phyloP scores from a whole-genome alignment of 345 rosid species.

The Salix caprea region DNA sequence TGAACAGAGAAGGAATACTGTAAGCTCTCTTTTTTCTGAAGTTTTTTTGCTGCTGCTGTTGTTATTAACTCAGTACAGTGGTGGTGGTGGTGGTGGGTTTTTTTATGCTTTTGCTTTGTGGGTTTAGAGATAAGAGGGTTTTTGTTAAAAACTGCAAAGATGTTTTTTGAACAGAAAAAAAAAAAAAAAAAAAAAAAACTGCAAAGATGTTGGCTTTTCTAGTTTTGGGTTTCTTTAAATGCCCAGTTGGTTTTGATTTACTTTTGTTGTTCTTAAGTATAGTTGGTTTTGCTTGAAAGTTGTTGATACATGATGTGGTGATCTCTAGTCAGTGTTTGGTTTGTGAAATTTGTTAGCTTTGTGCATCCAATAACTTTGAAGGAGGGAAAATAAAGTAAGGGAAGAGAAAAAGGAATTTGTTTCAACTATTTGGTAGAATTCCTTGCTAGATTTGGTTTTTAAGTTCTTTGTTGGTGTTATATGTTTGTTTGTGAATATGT shows the following conservation, averaged over 20 bases:
- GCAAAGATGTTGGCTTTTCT: not conserved
- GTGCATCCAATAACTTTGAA: not conserved
- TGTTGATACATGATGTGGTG: not conserved
- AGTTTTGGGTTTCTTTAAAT: not conserved
- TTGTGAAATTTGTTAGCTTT: not conserved
- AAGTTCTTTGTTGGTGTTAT: not conserved
- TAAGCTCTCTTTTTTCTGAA: slow-evolving; percentile 30
- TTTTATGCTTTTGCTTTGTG: not conserved
- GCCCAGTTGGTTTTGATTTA: not conserved
- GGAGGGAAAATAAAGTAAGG: not conserved
- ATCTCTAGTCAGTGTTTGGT: not conserved
- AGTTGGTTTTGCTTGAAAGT: not conserved
- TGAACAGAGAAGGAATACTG: slow-evolving; percentile 82
- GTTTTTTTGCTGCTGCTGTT: not conserved
- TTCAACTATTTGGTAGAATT: not conserved
- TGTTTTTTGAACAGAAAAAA: too few species aligned
- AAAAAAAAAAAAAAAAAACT: too few species aligned
- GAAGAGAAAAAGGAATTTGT: not conserved
- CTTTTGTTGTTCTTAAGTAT: too few species aligned
- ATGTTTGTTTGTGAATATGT: not conserved
- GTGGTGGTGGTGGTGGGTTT: not conserved
- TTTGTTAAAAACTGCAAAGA: not conserved
- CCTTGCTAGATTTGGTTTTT: not conserved
- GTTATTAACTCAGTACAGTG: not conserved
- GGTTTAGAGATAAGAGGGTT: not conserved